Percentiles rank a stretch among this genome's conserved stretches.
phyloP scores from a whole-genome alignment of 805 yeast genomes.

The Myxozyma mucilagina region DNA sequence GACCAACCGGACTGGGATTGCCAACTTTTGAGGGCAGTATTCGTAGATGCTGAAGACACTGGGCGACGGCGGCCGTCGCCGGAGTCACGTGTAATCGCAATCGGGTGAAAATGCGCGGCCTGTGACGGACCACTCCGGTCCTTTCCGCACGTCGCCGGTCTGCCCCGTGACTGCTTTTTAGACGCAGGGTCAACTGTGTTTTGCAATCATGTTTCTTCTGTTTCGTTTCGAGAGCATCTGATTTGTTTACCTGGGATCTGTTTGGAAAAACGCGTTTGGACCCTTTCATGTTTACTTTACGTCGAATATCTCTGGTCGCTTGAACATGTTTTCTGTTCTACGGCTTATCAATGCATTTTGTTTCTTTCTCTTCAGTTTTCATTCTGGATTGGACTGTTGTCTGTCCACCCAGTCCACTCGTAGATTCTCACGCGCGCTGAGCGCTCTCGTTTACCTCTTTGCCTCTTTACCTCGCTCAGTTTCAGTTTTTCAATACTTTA shows the following conservation, averaged over 20 bases:
- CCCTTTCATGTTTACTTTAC: no score
- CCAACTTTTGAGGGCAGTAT: no score
- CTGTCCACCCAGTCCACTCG: background rate
- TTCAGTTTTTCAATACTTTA: background rate
- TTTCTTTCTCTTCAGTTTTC: background rate
- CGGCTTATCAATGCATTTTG: background rate
- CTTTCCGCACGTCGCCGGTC: constrained; percentile 8
- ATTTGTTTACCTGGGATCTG: background rate
- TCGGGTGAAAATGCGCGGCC: background rate
- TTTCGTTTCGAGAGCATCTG: background rate
- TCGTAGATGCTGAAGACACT: background rate
- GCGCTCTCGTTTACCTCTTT: background rate
- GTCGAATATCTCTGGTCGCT: no score
- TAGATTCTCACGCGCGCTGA: background rate
- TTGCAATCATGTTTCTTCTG: no score
- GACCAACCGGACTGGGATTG: no score
- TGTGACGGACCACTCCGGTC: background rate
- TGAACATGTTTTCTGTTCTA: background rate
- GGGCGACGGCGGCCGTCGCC: background rate
- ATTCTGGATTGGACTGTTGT: background rate
- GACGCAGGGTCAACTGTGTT: background rate
- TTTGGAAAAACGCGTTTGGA: no score
- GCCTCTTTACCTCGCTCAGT: constrained; percentile 14
- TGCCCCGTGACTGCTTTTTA: constrained; percentile 14
- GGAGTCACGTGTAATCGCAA: background rate